phyloP scores from a whole-genome alignment of 2,329 filamentous ascomycete species.

The Colletotrichum sp. region DNA sequence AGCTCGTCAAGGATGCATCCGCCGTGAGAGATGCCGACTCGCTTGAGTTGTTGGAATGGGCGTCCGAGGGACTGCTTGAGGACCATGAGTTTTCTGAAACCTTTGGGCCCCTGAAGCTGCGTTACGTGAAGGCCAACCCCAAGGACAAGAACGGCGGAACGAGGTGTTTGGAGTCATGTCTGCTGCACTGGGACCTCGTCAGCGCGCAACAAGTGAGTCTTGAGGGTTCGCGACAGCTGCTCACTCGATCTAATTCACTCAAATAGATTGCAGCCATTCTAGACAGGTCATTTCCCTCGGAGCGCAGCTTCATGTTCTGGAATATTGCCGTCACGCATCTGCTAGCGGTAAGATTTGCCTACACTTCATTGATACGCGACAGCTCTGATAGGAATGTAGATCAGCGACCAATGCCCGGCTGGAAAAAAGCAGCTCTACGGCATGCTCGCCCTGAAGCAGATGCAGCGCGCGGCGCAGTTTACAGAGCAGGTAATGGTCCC shows the following conservation, averaged over 20 bases:
- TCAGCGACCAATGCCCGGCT: constrained; percentile 49
- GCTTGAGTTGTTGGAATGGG: constrained; percentile 62
- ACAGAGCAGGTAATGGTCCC: constrained; percentile 45
- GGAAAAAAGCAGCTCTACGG: constrained; percentile 58
- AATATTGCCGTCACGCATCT: constrained; percentile 60
- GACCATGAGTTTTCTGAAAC: constrained; percentile 50
- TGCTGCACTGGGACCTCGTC: constrained; percentile 59
- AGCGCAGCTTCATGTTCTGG: constrained; percentile 57
- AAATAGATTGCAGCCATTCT: constrained; percentile 58
- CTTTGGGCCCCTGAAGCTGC: constrained; percentile 53
- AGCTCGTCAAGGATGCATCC: constrained; percentile 50
- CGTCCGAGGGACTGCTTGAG: constrained; percentile 42
- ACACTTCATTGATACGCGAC: no score
- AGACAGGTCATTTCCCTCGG: constrained; percentile 55
- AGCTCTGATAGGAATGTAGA: constrained; percentile 33
- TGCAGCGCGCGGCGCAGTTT: constrained; percentile 53
- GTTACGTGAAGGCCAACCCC: constrained; percentile 58
- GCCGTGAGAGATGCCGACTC: constrained; percentile 54
- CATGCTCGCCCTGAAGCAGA: constrained; percentile 55
- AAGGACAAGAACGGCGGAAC: constrained; percentile 46
- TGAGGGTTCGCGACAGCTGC: neutral
- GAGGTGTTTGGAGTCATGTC: constrained; percentile 56
- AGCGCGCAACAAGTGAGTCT: constrained; percentile 59
- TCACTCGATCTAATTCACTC: neutral
- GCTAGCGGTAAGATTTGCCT: constrained; percentile 48